Evolutionary conservation across 169 alveolate genomes (phyloP).

Genomic region (Plasmodium falciparum): DNA sequence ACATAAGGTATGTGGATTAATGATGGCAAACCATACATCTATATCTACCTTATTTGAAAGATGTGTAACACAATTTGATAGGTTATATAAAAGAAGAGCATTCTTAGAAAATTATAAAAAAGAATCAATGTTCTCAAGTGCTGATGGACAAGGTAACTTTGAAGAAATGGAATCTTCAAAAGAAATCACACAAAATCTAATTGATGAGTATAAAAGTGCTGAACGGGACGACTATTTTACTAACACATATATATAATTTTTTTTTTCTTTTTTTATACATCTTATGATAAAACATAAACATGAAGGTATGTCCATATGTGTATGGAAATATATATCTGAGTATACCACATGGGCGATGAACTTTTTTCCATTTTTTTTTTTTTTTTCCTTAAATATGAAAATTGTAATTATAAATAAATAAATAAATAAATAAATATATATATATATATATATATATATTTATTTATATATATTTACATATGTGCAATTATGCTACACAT

Average conservation of each 20-base stretch:
- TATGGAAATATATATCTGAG: not conserved
- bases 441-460: too few relatives aligned
- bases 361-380: too few relatives aligned
- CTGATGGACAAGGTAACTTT: slow-evolving; percentile 92
- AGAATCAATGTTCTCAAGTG: slow-evolving; percentile 87
- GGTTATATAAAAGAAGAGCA: slow-evolving; percentile 96
- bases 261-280: too few relatives aligned
- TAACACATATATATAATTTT: slow-evolving; percentile 36
- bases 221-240: slow-evolving; percentile 95
- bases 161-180: slow-evolving; percentile 92
- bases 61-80: slow-evolving; percentile 94
- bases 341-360: not conserved
- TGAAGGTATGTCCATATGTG: not conserved
- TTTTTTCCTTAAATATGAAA: too few relatives aligned
- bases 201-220: slow-evolving; percentile 98
- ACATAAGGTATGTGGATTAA: slow-evolving; percentile 98
- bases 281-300: not conserved
- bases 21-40: slow-evolving; percentile 99
- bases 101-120: slow-evolving; percentile 95
- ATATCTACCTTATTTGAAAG: slow-evolving; percentile 93
- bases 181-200: slow-evolving; percentile 93
- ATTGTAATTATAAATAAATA: too few relatives aligned
- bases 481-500: too few relatives aligned
- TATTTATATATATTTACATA: too few relatives aligned
- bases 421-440: too few relatives aligned